Evolutionary conservation across 148 eudicot species (phyloP), one percentile per base, ranked within the genome.

Genomic region (Chenopodium berlandieri): DNA sequence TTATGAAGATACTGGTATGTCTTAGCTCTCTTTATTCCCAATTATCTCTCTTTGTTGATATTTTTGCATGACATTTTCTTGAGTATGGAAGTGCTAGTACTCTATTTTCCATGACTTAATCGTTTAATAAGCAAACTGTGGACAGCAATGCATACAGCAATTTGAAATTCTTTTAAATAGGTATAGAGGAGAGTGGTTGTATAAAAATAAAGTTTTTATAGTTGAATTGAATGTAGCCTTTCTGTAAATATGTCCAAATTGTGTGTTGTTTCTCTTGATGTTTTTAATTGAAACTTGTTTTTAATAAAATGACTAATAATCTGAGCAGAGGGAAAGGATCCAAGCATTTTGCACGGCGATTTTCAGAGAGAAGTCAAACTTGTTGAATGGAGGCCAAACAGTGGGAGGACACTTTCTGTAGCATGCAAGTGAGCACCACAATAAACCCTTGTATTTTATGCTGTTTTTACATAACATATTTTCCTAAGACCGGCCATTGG

Each of bases 331-430:
- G 91, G 92, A 66, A 94, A 92, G 86, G 90, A 92, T 25, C 89
- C 95, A 56, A 92, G 94, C 78, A 88, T 91, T 70, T 87, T 97
- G 89, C 87, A 86, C 30, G 86, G 91, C 76, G 99, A 94, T 52
- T 90, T 88, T 63, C 99, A 92, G 80, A 90, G 89, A 82, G 94
- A 90, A 74, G 91, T 91, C 82, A 94, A 91, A 79, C 89, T 89
- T 85, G 87, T 94, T 76, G 98, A 93, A 70, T 97, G 98, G 99
- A 88, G 99, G 91, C 99, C 99, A 71, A 94, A 97, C 88, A 93
- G 96, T 30, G 99, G 99, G 81, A 92, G 86, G 83, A 88, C 97
- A 79, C 95, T 97, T 87, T 89, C 96, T 65, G 98, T 94, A 73
- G 95, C 98, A 60, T 94, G 99, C 98, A 97, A 88, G 99, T 89